These are phyloP conservation scores for Dendrothele bispora DNA, from an alignment of 768 basidiomycete species.

Conservation along the genomic window DNA sequence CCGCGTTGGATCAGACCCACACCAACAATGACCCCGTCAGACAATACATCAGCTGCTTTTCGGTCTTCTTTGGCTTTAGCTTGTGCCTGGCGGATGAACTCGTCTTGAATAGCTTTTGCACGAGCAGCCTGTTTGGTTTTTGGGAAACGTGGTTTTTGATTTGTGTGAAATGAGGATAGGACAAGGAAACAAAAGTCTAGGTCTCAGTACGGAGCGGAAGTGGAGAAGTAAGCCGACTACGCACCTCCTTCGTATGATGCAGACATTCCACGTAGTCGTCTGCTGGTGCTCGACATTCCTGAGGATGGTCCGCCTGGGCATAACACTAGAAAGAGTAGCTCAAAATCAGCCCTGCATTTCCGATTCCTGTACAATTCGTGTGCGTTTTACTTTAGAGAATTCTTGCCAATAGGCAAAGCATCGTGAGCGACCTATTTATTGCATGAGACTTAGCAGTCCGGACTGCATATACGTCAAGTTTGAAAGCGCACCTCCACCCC, in stretches of 20 bases:
- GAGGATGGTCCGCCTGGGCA: slow-evolving; percentile 72
- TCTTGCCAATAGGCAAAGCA: slow-evolving; percentile 95
- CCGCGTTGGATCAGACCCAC: slow-evolving; percentile 69
- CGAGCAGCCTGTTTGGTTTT: slow-evolving; percentile 48
- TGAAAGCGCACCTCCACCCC: slow-evolving; percentile 41
- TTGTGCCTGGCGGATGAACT: slow-evolving; percentile 67
- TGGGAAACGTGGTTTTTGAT: too few relatives aligned
- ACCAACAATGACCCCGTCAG: slow-evolving; percentile 72
- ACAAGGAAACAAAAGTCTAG: too few relatives aligned
- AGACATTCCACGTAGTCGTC: slow-evolving; percentile 93
- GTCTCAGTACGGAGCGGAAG: too few relatives aligned
- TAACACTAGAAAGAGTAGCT: slow-evolving; percentile 63
- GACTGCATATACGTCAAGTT: not conserved
- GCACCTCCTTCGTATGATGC: slow-evolving; percentile 85
- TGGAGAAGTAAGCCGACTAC: too few relatives aligned
- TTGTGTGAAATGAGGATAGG: too few relatives aligned
- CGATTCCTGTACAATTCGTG: not conserved
- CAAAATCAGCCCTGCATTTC: not conserved
- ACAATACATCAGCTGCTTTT: slow-evolving; percentile 68
- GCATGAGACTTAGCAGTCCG: not conserved
- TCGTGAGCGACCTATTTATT: slow-evolving; percentile 69
- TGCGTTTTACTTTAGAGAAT: slow-evolving; percentile 70
- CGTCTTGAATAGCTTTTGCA: slow-evolving; percentile 68
- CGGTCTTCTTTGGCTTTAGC: slow-evolving; percentile 67
- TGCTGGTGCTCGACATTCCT: slow-evolving; percentile 65